Evolutionary conservation across 768 basidiomycete genomes (phyloP).

Genomic region (Naganishia vaughanmartiniae): DNA sequence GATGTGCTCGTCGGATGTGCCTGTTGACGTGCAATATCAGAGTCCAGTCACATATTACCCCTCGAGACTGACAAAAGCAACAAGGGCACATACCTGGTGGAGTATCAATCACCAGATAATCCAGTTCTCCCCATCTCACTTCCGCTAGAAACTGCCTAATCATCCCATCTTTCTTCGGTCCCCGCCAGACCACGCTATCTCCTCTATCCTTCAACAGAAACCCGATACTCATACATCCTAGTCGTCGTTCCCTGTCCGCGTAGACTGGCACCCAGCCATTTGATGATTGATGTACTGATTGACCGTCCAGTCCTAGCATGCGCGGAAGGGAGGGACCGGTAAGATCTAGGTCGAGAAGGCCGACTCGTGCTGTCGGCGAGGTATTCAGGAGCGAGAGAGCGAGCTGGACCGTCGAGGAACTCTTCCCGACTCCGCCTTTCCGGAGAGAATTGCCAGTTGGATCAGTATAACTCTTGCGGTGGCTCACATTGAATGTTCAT

Average conservation of each 20-base stretch:
- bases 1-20: slow-evolving; percentile 97
- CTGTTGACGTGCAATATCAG: slow-evolving; percentile 55
- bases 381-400: slow-evolving; percentile 75
- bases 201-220: slow-evolving; percentile 85
- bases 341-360: slow-evolving; percentile 89
- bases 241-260: slow-evolving; percentile 71
- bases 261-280: slow-evolving; percentile 98
- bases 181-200: slow-evolving; percentile 96
- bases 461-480: background rate
- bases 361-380: slow-evolving; percentile 67
- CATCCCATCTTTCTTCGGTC: slow-evolving; percentile 98
- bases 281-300: slow-evolving; percentile 85
- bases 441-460: background rate
- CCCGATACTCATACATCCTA: slow-evolving; percentile 95
- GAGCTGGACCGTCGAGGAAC: slow-evolving; percentile 87
- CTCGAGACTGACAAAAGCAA: too few species aligned
- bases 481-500: background rate
- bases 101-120: slow-evolving; percentile 90
- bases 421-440: slow-evolving; percentile 83
- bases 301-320: slow-evolving; percentile 80
- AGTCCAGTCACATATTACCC: too few species aligned
- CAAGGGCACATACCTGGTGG: slow-evolving; percentile 72
- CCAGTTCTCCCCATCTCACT: slow-evolving; percentile 90
- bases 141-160: slow-evolving; percentile 91
- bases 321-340: slow-evolving; percentile 93